These are phyloP conservation scores for Trametes cubensis DNA, from an alignment of 768 basidiomycete genomes.

Conservation along the genomic window DNA sequence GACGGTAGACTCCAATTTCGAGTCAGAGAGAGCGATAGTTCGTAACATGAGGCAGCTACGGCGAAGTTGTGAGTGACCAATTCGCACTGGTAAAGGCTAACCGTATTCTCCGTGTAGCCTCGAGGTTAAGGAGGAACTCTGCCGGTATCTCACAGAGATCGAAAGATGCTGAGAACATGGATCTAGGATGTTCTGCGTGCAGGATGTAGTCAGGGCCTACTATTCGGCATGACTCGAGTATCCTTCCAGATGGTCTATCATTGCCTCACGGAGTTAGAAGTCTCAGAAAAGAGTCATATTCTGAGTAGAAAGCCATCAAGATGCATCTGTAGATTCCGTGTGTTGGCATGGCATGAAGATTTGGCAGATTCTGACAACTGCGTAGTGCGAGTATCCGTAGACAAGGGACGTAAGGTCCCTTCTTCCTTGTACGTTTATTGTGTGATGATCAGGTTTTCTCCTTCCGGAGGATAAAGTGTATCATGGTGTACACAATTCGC, in stretches of 20 bases:
- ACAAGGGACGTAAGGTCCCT: not conserved
- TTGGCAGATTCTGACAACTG: constrained; percentile 22
- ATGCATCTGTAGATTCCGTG: constrained; percentile 10
- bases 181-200: not conserved
- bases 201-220: not conserved
- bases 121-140: no score
- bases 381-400: not conserved
- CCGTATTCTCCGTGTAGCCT: not conserved
- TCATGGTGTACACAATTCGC: not conserved
- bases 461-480: not conserved
- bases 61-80: not conserved
- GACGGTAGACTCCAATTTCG: not conserved
- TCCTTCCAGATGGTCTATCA: not conserved
- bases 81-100: constrained; percentile 1
- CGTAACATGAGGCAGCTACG: constrained; percentile 19
- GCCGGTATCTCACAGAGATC: no score
- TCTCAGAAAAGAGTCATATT: not conserved
- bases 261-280: constrained; percentile 1
- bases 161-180: no score
- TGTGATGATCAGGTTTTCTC: not conserved
- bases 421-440: not conserved
- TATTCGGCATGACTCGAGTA: not conserved
- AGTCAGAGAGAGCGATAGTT: constrained; percentile 1
- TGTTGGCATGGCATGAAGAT: not conserved
- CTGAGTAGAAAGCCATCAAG: not conserved